Evolutionary conservation across 2,329 filamentous ascomycete genomes (phyloP), one percentile per base, ranked within the genome.

Genomic region (Aspergillus tubingensis): DNA sequence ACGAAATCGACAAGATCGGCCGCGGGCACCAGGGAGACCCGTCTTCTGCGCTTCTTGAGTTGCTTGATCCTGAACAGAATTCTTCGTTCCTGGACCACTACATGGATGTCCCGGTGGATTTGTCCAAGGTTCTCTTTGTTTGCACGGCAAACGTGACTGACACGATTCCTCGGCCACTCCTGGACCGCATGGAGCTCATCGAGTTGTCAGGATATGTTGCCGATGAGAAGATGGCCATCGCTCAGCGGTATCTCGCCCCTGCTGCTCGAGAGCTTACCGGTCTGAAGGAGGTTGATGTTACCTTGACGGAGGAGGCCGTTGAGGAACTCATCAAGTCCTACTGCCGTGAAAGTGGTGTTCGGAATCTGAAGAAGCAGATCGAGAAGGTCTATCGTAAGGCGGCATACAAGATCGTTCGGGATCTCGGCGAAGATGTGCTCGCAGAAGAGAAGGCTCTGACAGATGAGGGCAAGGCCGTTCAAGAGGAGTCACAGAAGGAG

Each of bases 101-200:
- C 80, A 92, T 99, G 86, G 95, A 99, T 75, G 92, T 99, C 0
- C 95, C 95, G 0, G 94, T 99, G 5, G 95, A 99, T 74, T 83
- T 99, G 54, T 97, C 93, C 54, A 98, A 98, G 80, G 95, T 99
- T 2, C 84, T 99, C 21, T 99, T 99, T 74, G 95, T 99, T 44
- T 99, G 95, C 83, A 99, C 95, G 13, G 95, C 95, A 61, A 99
- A 99, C 77, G 96, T 98, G 89, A 96, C 93, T 0, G 95, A 99
- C 71, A 99, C 95, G 0, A 99, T 99, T 63, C 95, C 95, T 15
- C 87, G 93, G 44, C 96, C 95, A 3, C 83, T 99, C 0, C 84
- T 98, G 15, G 95, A 99, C 74, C 89, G 95, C 68, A 99, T 99
- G 95, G 95, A 99, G 76, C 87, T 98, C 70, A 99, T 99, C 67